Evolutionary conservation across 768 basidiomycete genomes (phyloP).

Genomic region (Rhizopogon roseolus): DNA sequence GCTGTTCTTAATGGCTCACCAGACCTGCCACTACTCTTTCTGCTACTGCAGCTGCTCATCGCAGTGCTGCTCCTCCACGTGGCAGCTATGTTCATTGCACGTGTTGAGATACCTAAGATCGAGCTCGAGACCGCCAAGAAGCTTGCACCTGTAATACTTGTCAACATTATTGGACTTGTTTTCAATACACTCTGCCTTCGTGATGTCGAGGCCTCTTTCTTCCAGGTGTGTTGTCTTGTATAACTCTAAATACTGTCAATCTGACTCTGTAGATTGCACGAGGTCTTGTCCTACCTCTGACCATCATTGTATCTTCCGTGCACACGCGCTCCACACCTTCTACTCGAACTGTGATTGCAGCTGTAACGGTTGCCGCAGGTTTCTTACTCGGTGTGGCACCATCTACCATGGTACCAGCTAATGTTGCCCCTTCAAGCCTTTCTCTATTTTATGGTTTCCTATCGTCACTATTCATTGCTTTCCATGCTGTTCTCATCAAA

Average conservation of each 20-base stretch:
- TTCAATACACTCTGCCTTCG: conserved; percentile 79
- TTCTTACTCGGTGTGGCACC: conserved; percentile 77
- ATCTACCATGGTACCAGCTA: conserved; percentile 35
- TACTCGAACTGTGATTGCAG: conserved; percentile 49
- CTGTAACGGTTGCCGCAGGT: conserved; percentile 62
- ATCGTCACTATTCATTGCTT: conserved; percentile 70
- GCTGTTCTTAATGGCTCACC: conserved; percentile 65
- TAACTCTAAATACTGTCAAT: not conserved
- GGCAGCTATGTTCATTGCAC: conserved; percentile 41
- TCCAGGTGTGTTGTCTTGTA: conserved; percentile 46
- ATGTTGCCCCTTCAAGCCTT: conserved; percentile 44
- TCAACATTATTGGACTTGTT: conserved; percentile 70
- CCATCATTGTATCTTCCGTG: conserved; percentile 66
- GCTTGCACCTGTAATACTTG: conserved; percentile 56
- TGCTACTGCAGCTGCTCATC: conserved; percentile 62
- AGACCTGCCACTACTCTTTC: conserved; percentile 62
- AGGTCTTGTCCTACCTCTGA: conserved; percentile 79
- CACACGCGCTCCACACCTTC: conserved; percentile 53
- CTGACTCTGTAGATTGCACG: conserved; percentile 60
- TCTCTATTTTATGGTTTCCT: conserved; percentile 67
- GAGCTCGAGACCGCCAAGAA: conserved; percentile 51
- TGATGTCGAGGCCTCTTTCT: conserved; percentile 77
- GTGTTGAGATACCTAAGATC: conserved; percentile 53
- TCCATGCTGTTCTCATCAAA: conserved; percentile 76
- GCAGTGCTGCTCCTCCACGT: conserved; percentile 62